These are phyloP conservation scores for Platismatia glauca DNA, from an alignment of 495 filamentous ascomycete species.

Conservation along the genomic window DNA sequence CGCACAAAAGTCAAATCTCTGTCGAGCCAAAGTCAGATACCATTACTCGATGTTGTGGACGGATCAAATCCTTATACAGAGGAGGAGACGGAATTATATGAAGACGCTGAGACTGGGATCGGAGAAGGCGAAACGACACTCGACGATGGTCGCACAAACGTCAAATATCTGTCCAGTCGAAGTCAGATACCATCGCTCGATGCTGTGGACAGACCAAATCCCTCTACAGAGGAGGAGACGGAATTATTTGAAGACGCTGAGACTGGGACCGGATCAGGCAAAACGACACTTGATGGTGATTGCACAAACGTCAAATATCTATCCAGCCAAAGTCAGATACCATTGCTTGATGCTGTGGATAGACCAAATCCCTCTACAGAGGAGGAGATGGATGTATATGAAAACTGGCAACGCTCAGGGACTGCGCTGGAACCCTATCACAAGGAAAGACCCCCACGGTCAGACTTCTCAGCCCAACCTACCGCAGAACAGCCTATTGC, in stretches of 20 bases:
- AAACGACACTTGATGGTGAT: background rate
- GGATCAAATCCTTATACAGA: too few species aligned
- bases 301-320: background rate
- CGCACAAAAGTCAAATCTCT: background rate
- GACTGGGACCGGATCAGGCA: background rate
- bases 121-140: background rate
- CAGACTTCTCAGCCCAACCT: too few species aligned
- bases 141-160: background rate
- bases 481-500: background rate
- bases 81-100: too few species aligned
- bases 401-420: background rate
- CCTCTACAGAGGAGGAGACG: too few species aligned
- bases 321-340: background rate
- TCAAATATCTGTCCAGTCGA: background rate
- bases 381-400: background rate
- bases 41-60: background rate
- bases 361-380: background rate
- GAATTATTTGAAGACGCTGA: too few species aligned
- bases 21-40: background rate
- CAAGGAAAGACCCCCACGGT: too few species aligned
- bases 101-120: background rate
- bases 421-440: accelerated
- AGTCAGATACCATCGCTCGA: background rate
- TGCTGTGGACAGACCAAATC: too few species aligned
- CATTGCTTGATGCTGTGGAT: too few species aligned